Percentiles rank a stretch among this genome's conserved stretches.
Evolutionary conservation across 1,139 yeast genomes (phyloP).

Genomic region (Suhomyces bribrorum): DNA sequence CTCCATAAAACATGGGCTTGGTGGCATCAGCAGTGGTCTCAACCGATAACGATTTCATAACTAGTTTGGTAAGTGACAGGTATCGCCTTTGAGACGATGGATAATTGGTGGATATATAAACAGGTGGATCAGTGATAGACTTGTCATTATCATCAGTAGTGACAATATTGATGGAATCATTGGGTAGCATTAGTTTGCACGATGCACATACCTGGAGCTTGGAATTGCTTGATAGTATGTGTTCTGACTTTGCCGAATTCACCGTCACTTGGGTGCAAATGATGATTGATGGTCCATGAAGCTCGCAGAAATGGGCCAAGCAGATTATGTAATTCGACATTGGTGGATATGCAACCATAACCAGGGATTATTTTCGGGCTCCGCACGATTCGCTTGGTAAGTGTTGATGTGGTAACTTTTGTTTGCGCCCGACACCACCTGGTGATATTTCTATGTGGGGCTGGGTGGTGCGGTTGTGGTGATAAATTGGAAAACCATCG

Average conservation of each 20-base stretch:
- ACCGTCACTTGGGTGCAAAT: slow-evolving; percentile 63
- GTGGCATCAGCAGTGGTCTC: slow-evolving; percentile 68
- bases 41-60: slow-evolving; percentile 67
- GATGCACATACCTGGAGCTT: slow-evolving; percentile 57
- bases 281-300: slow-evolving; percentile 81
- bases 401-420: too few relatives aligned
- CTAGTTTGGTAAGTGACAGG: slow-evolving; percentile 58
- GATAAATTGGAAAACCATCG: not conserved
- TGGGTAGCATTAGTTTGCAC: slow-evolving; percentile 55
- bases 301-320: slow-evolving; percentile 81
- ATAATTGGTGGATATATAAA: slow-evolving; percentile 56
- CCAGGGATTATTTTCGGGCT: too few relatives aligned
- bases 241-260: slow-evolving; percentile 28
- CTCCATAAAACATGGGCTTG: slow-evolving; percentile 73
- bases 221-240: slow-evolving; percentile 27
- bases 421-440: too few relatives aligned
- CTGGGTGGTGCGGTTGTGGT: too few relatives aligned
- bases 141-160: slow-evolving; percentile 17
- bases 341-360: not conserved
- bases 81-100: slow-evolving; percentile 58
- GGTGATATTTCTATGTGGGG: too few relatives aligned
- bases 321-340: slow-evolving; percentile 45
- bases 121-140: slow-evolving; percentile 1
- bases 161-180: slow-evolving; percentile 27
- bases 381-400: too few relatives aligned